phyloP scores from a whole-genome alignment of 257 asterid genomes.

The Solanum ossicruentum region DNA sequence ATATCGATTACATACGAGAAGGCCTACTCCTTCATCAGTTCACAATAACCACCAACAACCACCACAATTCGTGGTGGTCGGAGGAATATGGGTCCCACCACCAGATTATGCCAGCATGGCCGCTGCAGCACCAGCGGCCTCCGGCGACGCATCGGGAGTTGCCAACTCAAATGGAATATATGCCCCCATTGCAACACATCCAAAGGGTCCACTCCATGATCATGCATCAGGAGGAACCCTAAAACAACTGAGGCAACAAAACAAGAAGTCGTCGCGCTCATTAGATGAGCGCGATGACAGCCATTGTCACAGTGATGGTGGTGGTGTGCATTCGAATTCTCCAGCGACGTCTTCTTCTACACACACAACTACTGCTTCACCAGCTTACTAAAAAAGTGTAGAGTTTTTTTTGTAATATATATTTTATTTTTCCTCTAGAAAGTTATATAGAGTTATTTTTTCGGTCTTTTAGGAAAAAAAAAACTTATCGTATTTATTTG shows the following conservation, averaged over 20 bases:
- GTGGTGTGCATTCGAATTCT: conserved; percentile 23
- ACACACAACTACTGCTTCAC: conserved; percentile 27
- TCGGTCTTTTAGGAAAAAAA: background rate
- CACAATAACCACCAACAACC: conserved; percentile 10
- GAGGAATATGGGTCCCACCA: conserved; percentile 30
- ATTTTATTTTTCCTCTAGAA: background rate
- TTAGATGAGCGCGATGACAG: conserved; percentile 2
- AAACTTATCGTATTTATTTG: background rate
- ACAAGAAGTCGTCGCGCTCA: background rate
- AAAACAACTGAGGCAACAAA: background rate
- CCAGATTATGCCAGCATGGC: conserved; percentile 24
- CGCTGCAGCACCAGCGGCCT: conserved; percentile 11
- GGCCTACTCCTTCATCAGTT: conserved; percentile 29
- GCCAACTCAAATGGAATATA: conserved; percentile 38
- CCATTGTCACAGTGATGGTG: conserved; percentile 8
- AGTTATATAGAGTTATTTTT: background rate
- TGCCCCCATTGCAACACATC: conserved; percentile 44
- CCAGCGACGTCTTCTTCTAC: conserved; percentile 36
- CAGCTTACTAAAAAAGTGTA: conserved; percentile 15
- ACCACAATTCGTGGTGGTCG: conserved; percentile 21
- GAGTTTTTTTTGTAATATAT: conserved; percentile 6
- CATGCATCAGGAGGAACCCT: conserved; percentile 6
- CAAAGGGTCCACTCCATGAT: conserved; percentile 26
- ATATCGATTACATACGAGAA: conserved; percentile 50
- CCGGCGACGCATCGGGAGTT: conserved; percentile 35